Evolutionary conservation across 768 basidiomycete genomes (phyloP), one percentile per base, ranked within the genome.

Genomic region (Fistulinella prunicolor): DNA sequence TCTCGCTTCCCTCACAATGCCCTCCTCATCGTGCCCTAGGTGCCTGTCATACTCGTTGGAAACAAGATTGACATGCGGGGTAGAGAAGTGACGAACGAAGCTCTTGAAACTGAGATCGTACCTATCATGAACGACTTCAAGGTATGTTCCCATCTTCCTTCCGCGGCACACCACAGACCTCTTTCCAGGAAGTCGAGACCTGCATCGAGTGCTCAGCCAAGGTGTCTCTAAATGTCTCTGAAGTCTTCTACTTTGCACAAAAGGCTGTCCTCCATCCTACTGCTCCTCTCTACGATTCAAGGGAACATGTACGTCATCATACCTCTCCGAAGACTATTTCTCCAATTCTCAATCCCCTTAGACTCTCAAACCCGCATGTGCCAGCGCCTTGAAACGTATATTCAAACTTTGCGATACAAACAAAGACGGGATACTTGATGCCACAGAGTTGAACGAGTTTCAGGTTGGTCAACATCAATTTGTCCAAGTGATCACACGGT

Each of bases 121-220:
- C 95, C 95, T 24, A 93, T 99, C 46, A 99, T 98, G 95, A 85
- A 87, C 56, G 95, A 98, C 68, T 99, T 95, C 83, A 99, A 99
- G 81, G 94, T 85, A 61, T 46, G 70, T 59, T 21, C 26, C 14
- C 22, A 24, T 21, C 42, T 38, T 44, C 29, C 50, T 37, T 44
- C 44, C n/a, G 17, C 10, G 16, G 35, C 34, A 39, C 38, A 6
- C 32, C 30, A 24, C 22, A 30, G 14, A 68, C 46, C 32, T 28
- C 37, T 46, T 48, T 19, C 5, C 56, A 98, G 95, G 94, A 97
- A 80, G 94, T 97, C 45, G 94, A 97, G 65, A 97, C 95, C 35
- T 97, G 94, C 60, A 89, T 98, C 24, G 95, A 98, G 71, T 92
- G 90, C 62, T 95, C 93, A n/a, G 94, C 94, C 4, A 86, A 88